phyloP scores from a whole-genome alignment of 371 early-diverging fungal species.

The Mucor plumbeus region DNA sequence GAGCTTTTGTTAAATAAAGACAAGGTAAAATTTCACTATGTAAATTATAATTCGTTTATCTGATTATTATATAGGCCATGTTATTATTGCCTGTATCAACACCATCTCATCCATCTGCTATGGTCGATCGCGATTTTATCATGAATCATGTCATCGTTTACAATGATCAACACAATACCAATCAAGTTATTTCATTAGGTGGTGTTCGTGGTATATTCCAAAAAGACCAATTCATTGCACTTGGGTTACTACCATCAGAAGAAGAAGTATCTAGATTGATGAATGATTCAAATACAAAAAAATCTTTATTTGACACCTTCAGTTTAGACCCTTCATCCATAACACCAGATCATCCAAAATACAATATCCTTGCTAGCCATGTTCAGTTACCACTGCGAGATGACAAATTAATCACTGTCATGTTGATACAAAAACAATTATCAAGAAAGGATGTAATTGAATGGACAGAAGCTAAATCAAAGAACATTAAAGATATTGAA shows the following conservation, averaged over 20 bases:
- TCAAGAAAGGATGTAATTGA: conserved; percentile 46
- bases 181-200: conserved; percentile 44
- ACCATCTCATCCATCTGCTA: conserved; percentile 49
- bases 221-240: conserved; percentile 33
- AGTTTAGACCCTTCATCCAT: conserved; percentile 33
- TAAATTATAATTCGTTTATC: not conserved
- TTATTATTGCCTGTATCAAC: conserved; percentile 51
- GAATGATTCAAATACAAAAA: conserved; percentile 21
- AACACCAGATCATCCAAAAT: conserved; percentile 42
- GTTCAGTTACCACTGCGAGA: conserved; percentile 41
- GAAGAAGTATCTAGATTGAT: conserved; percentile 21
- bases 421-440: conserved; percentile 52
- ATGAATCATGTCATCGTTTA: conserved; percentile 49
- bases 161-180: conserved; percentile 27
- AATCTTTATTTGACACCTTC: conserved; percentile 39
- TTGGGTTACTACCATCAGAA: conserved; percentile 38
- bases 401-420: conserved; percentile 37
- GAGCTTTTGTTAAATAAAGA: conserved; percentile 32
- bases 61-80: conserved; percentile 29
- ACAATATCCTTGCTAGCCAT: conserved; percentile 54
- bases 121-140: conserved; percentile 54
- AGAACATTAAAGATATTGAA: not conserved
- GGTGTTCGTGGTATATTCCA: conserved; percentile 52
- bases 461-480: conserved; percentile 29
- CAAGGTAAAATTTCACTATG: conserved; percentile 26